phyloP scores from a whole-genome alignment of 352 stramenopile species.

The Phytophthora rubi region DNA sequence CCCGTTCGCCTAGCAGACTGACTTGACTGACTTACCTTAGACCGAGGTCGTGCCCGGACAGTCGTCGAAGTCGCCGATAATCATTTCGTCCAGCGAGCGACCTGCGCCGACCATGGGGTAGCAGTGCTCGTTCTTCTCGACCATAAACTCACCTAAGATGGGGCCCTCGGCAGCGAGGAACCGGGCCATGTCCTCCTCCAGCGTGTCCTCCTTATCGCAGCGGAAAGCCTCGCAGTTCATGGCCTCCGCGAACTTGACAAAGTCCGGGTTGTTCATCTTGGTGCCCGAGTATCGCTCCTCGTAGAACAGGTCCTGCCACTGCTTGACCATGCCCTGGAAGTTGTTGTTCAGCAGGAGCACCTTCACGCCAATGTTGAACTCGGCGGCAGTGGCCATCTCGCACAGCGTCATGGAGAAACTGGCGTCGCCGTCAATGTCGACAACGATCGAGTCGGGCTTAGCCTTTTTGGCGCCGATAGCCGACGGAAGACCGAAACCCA shows the following conservation, averaged over 20 bases:
- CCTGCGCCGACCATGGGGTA: conserved; percentile 95
- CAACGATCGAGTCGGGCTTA: conserved; percentile 80
- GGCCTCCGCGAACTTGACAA: conserved; percentile 92
- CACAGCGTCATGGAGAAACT: conserved; percentile 97
- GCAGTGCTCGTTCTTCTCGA: conserved; percentile 95
- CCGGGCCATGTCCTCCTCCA: conserved; percentile 91
- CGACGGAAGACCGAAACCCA: conserved; percentile 94
- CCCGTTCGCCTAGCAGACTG: conserved; percentile 18
- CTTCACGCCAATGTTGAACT: conserved; percentile 95
- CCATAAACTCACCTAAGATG: conserved; percentile 95
- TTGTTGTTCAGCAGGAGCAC: conserved; percentile 97
- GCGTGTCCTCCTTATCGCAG: conserved; percentile 87
- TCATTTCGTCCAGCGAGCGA: conserved; percentile 94
- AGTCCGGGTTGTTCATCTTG: conserved; percentile 94
- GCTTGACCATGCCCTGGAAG: conserved; percentile 98
- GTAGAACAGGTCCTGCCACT: conserved; percentile 98
- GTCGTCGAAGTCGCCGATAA: conserved; percentile 95
- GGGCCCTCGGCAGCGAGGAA: conserved; percentile 94
- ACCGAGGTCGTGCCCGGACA: conserved; percentile 91
- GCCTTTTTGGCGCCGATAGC: conserved; percentile 95
- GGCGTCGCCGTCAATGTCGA: conserved; percentile 96
- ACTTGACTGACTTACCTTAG: conserved; percentile 52
- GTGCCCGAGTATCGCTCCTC: conserved; percentile 93
- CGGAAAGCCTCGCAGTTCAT: conserved; percentile 95
- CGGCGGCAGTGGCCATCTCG: conserved; percentile 95